These are phyloP conservation scores for Nakataea oryzae DNA, from an alignment of 2,329 filamentous ascomycete genomes.

Conservation along the genomic window DNA sequence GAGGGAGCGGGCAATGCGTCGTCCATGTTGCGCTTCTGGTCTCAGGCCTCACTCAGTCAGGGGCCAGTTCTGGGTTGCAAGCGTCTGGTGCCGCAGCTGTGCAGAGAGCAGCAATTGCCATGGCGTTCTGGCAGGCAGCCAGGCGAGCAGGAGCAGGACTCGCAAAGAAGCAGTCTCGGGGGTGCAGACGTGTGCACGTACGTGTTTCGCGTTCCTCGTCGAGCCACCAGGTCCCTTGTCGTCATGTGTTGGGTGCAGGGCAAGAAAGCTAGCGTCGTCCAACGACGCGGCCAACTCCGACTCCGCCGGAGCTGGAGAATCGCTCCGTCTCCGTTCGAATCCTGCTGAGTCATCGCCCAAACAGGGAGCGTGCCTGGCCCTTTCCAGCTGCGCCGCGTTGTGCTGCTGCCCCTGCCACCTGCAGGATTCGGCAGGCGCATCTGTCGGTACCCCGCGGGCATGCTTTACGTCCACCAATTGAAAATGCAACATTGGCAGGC, in stretches of 20 bases:
- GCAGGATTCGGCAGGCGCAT: too few species aligned
- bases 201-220: neutral
- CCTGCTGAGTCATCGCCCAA: neutral
- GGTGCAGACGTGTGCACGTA: too few species aligned
- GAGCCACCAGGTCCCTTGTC: neutral
- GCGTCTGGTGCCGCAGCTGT: too few species aligned
- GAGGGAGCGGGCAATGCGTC: neutral
- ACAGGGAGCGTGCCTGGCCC: too few species aligned
- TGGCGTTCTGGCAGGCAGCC: too few species aligned
- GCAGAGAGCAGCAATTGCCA: too few species aligned
- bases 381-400: too few species aligned
- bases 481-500: too few species aligned
- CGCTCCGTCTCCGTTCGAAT: neutral
- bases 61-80: neutral
- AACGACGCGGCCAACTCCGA: neutral
- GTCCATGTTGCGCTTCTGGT: neutral
- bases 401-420: neutral
- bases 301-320: neutral
- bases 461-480: too few species aligned
- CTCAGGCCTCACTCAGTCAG: neutral
- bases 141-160: too few species aligned
- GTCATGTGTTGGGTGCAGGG: neutral
- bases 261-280: neutral
- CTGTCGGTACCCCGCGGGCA: too few species aligned
- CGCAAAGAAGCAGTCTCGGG: too few species aligned